phyloP scores from a whole-genome alignment of 306 rosid genomes.

The Cicer chorassanicum region DNA sequence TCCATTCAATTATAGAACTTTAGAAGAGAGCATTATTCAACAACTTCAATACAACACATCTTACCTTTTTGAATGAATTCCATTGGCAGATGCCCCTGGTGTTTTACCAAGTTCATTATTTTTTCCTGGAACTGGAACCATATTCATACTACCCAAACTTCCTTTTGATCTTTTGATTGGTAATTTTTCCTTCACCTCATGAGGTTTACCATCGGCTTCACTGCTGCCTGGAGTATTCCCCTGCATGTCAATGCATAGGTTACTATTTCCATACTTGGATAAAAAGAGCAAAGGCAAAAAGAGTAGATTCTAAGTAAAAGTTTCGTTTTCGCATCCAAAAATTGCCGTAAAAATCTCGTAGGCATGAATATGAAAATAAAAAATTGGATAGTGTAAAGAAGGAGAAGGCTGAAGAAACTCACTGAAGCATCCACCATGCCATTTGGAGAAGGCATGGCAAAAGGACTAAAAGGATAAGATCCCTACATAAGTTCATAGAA shows the following conservation, averaged over 20 bases:
- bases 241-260: constrained; percentile 58
- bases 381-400: constrained; percentile 11
- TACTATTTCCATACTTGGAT: constrained; percentile 42
- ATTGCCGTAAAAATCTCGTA: no score
- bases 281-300: constrained; percentile 4
- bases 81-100: constrained; percentile 78
- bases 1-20: constrained; percentile 2
- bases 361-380: no score
- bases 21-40: constrained; percentile 29
- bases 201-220: constrained; percentile 88
- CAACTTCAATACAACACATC: constrained; percentile 38
- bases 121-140: constrained; percentile 95
- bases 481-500: constrained; percentile 62
- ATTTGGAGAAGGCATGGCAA: constrained; percentile 91
- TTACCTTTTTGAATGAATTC: constrained; percentile 89
- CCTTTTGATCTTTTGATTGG: constrained; percentile 98
- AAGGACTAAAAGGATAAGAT: constrained; percentile 96
- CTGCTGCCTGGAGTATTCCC: constrained; percentile 81
- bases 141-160: constrained; percentile 95
- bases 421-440: constrained; percentile 93
- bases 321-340: no score
- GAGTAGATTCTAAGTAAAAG: no score
- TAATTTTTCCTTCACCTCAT: constrained; percentile 88
- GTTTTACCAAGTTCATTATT: constrained; percentile 77
- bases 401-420: constrained; percentile 50